Evolutionary conservation across 768 basidiomycete genomes (phyloP).

Genomic region (Chalciporus piperatus): DNA sequence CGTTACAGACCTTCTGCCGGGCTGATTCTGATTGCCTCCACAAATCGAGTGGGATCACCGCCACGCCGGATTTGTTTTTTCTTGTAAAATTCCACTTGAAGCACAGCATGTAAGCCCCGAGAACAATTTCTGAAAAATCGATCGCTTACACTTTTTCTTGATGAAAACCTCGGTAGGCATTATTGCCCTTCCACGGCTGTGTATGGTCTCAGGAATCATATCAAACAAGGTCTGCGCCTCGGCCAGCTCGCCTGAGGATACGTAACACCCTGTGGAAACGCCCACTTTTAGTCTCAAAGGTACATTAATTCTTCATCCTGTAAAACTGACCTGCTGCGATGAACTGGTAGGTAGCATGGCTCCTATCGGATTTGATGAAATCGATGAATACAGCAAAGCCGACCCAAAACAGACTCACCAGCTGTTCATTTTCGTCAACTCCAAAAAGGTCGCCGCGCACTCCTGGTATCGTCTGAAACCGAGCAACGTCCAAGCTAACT

Average conservation of each 20-base stretch:
- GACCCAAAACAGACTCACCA: slow-evolving; percentile 45
- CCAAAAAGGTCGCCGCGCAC: slow-evolving; percentile 63
- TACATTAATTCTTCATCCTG: not conserved
- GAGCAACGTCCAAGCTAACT: slow-evolving; percentile 75
- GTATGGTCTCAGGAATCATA: slow-evolving; percentile 54
- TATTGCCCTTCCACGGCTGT: slow-evolving; percentile 62
- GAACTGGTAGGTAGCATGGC: slow-evolving; percentile 76
- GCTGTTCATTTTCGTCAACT: slow-evolving; percentile 62
- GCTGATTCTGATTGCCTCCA: slow-evolving; percentile 59
- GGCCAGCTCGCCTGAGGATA: slow-evolving; percentile 51
- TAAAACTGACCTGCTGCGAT: slow-evolving; percentile 60
- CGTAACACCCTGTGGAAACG: slow-evolving; percentile 50
- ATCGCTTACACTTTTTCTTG: slow-evolving; percentile 64
- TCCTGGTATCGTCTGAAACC: slow-evolving; percentile 63
- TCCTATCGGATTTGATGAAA: slow-evolving; percentile 41
- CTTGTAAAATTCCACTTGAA: slow-evolving; percentile 69
- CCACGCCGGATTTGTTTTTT: slow-evolving; percentile 59
- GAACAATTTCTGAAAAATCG: not conserved
- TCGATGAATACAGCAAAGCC: not conserved
- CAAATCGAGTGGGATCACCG: slow-evolving; percentile 50
- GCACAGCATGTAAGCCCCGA: not conserved
- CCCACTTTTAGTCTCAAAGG: not conserved
- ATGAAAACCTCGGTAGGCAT: slow-evolving; percentile 76
- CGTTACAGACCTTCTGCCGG: slow-evolving; percentile 61
- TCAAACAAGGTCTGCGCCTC: slow-evolving; percentile 64